Conservation (phyloP, 345 rosid genomes). For the Ceriops zippeliana region DNA sequence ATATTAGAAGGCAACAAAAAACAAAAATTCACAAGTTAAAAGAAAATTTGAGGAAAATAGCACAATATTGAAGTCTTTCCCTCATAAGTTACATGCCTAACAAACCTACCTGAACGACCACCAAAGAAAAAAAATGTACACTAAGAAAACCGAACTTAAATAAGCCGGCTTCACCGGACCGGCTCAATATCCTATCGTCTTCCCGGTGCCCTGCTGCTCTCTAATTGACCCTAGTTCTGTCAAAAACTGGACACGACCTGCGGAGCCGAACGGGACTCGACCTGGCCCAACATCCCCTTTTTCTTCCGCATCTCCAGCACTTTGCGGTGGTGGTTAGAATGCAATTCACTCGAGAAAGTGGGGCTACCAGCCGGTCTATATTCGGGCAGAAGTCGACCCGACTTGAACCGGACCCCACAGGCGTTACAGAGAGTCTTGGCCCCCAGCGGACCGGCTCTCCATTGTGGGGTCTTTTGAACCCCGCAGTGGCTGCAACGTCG, state of each 20-base stretch:
- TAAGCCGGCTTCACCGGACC: constrained; percentile 10
- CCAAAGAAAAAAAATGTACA: constrained; percentile 24
- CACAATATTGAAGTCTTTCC: constrained; percentile 17
- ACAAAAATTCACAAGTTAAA: neutral
- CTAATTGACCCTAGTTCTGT: neutral
- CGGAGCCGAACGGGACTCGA: constrained; percentile 33
- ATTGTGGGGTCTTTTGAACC: constrained; percentile 88
- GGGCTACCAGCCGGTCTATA: constrained; percentile 95
- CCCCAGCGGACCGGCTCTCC: constrained; percentile 92
- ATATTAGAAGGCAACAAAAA: neutral
- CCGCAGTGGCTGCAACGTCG: constrained; percentile 91
- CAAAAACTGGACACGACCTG: constrained; percentile 57
- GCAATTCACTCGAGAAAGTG: constrained; percentile 65
- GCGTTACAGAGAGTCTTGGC: constrained; percentile 90
- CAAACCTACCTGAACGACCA: constrained; percentile 38
- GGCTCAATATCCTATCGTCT: constrained; percentile 12
- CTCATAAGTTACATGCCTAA: constrained; percentile 35
- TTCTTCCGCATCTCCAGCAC: constrained; percentile 77
- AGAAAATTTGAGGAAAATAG: neutral
- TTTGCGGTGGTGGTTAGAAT: constrained; percentile 85
- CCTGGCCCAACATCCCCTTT: constrained; percentile 35
- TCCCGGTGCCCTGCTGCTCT: neutral
- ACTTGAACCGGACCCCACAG: constrained; percentile 86
- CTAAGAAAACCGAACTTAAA: constrained; percentile 15
- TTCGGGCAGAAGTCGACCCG: constrained; percentile 85